phyloP scores from a whole-genome alignment of 2,329 filamentous ascomycete species.

The Tolypocladium cylindrosporum region DNA sequence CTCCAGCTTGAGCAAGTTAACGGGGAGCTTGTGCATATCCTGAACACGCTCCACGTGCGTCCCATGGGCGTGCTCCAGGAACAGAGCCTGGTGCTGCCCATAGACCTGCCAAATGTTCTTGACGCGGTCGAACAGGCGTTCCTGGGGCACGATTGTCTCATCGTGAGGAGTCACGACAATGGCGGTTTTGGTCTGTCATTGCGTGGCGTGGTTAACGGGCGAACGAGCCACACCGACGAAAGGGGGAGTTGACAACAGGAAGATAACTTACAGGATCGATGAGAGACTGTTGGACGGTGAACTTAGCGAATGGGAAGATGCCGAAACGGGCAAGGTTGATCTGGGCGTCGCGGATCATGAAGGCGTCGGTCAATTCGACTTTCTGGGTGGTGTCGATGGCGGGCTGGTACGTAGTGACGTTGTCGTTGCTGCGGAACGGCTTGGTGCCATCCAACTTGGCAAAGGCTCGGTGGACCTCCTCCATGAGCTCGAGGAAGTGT shows the following conservation, averaged over 20 bases:
- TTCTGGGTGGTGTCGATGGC: neutral
- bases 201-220: too few species aligned
- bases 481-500: conserved; percentile 2
- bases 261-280: conserved; percentile 6
- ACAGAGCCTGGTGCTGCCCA: neutral
- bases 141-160: neutral
- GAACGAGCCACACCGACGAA: too few species aligned
- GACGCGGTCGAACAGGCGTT: too few species aligned
- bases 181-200: neutral
- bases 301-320: conserved; percentile 7
- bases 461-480: conserved; percentile 4
- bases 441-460: neutral
- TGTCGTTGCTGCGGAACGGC: neutral
- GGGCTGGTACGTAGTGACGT: neutral
- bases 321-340: neutral
- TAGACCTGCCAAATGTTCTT: too few species aligned
- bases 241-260: too few species aligned
- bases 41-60: neutral
- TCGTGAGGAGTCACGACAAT: neutral
- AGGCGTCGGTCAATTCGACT: conserved; percentile 1
- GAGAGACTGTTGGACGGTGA: conserved; percentile 5
- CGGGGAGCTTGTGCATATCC: neutral
- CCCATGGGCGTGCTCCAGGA: neutral
- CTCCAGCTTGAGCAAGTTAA: neutral
- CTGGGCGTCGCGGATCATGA: conserved; percentile 1